These are phyloP conservation scores for Penicillium freii DNA, from an alignment of 2,329 filamentous ascomycete genomes.

Conservation along the genomic window DNA sequence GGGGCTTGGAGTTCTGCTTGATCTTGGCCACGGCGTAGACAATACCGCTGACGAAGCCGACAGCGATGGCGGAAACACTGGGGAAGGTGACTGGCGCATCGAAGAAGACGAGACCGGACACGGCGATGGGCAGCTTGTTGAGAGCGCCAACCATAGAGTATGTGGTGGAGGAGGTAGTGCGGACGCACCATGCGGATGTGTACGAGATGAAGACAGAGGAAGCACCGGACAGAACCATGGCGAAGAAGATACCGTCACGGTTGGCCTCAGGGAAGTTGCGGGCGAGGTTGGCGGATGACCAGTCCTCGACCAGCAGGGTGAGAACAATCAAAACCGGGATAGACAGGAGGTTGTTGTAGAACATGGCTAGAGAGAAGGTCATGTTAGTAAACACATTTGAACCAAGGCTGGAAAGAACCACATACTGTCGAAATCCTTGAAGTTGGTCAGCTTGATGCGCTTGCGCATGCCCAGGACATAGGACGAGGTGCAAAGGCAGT, in stretches of 20 bases:
- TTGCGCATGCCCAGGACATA: conserved; percentile 95
- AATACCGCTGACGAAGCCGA: conserved; percentile 89
- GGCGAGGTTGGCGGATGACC: conserved; percentile 78
- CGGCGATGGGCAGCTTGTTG: conserved; percentile 94
- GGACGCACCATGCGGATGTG: conserved; percentile 97
- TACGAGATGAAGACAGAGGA: conserved; percentile 99
- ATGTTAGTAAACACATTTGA: conserved; percentile 6
- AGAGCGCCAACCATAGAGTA: conserved; percentile 98
- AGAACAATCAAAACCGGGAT: conserved; percentile 85
- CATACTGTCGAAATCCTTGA: conserved; percentile 99
- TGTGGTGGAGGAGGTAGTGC: conserved; percentile 93
- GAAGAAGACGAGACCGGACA: conserved; percentile 93
- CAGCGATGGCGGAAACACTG: conserved; percentile 83
- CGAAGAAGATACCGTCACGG: conserved; percentile 74
- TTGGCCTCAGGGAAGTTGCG: conserved; percentile 84
- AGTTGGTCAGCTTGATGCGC: conserved; percentile 98
- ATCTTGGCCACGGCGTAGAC: conserved; percentile 88
- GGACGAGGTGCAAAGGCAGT: conserved; percentile 89
- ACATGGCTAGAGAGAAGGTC: conserved; percentile 71
- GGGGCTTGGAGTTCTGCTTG: conserved; percentile 67
- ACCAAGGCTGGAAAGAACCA: conserved; percentile 26
- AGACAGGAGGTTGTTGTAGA: conserved; percentile 98
- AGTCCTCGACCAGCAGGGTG: conserved; percentile 84
- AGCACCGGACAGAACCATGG: conserved; percentile 92
- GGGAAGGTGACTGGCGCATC: conserved; percentile 88